Evolutionary conservation across 2,329 filamentous ascomycete species (phyloP), one percentile per base, ranked within the genome.

Genomic region (Hymenoscyphus occultus): DNA sequence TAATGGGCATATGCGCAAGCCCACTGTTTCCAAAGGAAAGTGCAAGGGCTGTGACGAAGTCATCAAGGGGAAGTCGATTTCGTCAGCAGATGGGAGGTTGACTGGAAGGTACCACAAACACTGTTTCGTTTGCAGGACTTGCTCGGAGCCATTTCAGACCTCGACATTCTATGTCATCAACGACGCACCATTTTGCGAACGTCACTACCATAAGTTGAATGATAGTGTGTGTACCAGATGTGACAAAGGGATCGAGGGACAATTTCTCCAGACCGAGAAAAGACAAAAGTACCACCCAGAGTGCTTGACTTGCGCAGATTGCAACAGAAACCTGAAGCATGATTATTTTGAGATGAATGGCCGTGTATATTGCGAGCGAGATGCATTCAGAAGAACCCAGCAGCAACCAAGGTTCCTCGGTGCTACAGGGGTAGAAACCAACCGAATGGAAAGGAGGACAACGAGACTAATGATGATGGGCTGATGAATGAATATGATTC

Each of bases 51-150:
- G 95, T 77, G 82, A 85, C 3, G 81, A 90, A 57, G 80, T 84
- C 6, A 98, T 99, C 72, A 85, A 87, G 56, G 94, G 93, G 22
- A 98, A 97, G 79, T 97, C 93, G 1, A 88, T 99, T 65, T 96
- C 94, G 40, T 96, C 93, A 14, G 93, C 93, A 0, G 95, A 97
- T 72, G 95, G 95, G 16, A 89, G 93, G 31, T 82, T 99, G 31
- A 96, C 92, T 0, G 95, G 95, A 10, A 89, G 93, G 68, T 99
- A 97, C 77, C 95, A 99, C 82, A 96, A 96, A 77, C 85, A 90
- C 4, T 99, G 94, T 77, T 98, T 99, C 75, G 91, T 94, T 12
- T 99, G 95, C 82, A 86, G 87, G 4, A 93, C 90, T 1, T 99
- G 95, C 80, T 81, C 82, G 12, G 84, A 88, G 62, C 89, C 93